These are phyloP conservation scores for Leptographium procerum DNA, from an alignment of 2,329 filamentous ascomycete genomes.

Conservation along the genomic window DNA sequence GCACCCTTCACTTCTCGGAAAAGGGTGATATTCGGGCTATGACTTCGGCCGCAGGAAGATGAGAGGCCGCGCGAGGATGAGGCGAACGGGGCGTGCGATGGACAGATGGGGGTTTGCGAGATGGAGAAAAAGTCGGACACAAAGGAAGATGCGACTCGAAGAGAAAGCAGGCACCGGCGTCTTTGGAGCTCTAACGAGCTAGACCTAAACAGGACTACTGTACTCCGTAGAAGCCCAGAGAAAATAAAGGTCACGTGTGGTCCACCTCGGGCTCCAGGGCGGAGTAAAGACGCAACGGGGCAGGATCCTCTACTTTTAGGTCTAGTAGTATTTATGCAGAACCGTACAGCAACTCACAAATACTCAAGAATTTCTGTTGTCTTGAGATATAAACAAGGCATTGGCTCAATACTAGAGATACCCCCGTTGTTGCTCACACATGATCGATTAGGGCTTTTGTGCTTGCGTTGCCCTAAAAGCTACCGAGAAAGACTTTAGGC, in stretches of 20 bases:
- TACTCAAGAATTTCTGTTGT: too few species aligned
- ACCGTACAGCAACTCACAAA: too few species aligned
- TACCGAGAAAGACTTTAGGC: too few species aligned
- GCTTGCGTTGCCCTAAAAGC: too few species aligned
- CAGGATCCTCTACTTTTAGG: too few species aligned
- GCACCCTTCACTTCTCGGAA: background rate
- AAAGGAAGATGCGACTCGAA: background rate
- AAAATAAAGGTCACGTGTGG: background rate
- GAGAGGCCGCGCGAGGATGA: background rate
- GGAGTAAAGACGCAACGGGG: too few species aligned
- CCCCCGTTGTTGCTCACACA: too few species aligned
- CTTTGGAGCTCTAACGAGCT: background rate
- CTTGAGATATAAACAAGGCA: too few species aligned
- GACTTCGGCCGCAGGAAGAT: background rate
- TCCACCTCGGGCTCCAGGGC: too few species aligned
- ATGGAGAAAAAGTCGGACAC: background rate
- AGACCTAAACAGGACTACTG: background rate
- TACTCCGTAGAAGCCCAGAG: background rate
- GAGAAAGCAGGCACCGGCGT: background rate
- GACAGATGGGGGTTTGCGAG: background rate
- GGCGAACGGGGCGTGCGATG: background rate
- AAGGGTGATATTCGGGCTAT: background rate
- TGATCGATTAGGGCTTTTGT: too few species aligned
- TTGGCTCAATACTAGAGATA: too few species aligned
- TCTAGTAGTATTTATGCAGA: too few species aligned